Conservation (phyloP, 306 rosid genomes). For the Glycyrrhiza uralensis region DNA sequence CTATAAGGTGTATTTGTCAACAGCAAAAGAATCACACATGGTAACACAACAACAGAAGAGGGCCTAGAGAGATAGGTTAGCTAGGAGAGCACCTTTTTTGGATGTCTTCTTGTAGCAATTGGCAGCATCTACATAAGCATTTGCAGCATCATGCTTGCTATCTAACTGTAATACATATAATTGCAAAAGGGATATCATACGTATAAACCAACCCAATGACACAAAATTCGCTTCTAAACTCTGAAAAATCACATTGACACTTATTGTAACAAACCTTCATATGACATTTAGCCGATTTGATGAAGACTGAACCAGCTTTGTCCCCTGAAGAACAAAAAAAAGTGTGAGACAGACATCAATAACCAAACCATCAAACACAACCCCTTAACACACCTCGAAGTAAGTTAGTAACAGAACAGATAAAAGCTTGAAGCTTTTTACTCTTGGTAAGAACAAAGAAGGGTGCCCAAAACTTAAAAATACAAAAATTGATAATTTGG, state of each 20-base stretch:
- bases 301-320: conserved; percentile 46
- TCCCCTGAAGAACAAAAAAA: conserved; percentile 49
- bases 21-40: background rate
- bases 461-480: background rate
- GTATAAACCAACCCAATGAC: background rate
- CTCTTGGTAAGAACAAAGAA: background rate
- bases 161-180: conserved; percentile 30
- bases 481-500: background rate
- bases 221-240: background rate
- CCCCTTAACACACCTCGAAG: too few relatives aligned
- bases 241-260: background rate
- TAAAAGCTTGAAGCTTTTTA: background rate
- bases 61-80: background rate
- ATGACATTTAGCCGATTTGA: conserved; percentile 44
- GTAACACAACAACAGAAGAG: background rate
- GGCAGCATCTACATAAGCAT: conserved; percentile 47
- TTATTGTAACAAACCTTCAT: conserved; percentile 30
- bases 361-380: background rate
- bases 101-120: conserved; percentile 53
- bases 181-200: background rate
- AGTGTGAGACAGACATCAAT: background rate
- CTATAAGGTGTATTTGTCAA: background rate
- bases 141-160: conserved; percentile 54
- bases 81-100: conserved; percentile 27
- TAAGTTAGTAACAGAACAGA: background rate